phyloP scores from a whole-genome alignment of 768 basidiomycete species.

The Mycena belliarum region DNA sequence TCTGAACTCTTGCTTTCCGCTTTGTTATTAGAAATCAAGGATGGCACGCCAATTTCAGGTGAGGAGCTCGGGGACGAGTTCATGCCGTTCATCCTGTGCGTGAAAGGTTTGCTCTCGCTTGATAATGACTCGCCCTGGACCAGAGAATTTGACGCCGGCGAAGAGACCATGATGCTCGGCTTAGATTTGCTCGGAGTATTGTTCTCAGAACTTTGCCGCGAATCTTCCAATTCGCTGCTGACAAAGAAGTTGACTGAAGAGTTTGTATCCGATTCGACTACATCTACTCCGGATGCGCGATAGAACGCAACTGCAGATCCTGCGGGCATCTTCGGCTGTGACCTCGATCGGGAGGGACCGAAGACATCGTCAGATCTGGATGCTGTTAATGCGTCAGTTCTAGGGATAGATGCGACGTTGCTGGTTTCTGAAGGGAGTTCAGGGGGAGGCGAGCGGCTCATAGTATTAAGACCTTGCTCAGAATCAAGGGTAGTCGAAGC shows the following conservation, averaged over 20 bases:
- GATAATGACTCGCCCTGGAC: constrained; percentile 10
- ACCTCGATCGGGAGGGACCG: constrained; percentile 42
- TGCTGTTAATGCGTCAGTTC: constrained; percentile 33
- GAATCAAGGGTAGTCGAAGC: constrained; percentile 22
- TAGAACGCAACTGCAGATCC: constrained; percentile 76
- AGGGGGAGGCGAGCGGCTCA: constrained; percentile 70
- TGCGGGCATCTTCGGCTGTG: constrained; percentile 71
- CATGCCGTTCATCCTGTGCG: constrained; percentile 9
- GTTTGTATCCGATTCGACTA: constrained; percentile 47
- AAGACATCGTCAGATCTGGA: constrained; percentile 31
- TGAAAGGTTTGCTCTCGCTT: constrained; percentile 25
- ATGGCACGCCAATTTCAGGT: constrained; percentile 26
- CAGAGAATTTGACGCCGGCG: constrained; percentile 16
- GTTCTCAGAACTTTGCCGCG: constrained; percentile 25
- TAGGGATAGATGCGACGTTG: constrained; percentile 33
- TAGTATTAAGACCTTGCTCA: constrained; percentile 46
- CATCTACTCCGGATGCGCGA: constrained; percentile 60
- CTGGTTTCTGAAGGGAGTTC: constrained; percentile 39
- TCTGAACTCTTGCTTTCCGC: constrained; percentile 54
- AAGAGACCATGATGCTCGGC: constrained; percentile 26
- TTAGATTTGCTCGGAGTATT: constrained; percentile 24
- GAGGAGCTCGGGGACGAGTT: constrained; percentile 22
- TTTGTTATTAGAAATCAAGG: constrained; percentile 33
- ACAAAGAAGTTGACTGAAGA: constrained; percentile 73
- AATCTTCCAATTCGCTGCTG: constrained; percentile 70